These are phyloP conservation scores for Fraxinus baroniana DNA, from an alignment of 305 asterid species.

Conservation along the genomic window DNA sequence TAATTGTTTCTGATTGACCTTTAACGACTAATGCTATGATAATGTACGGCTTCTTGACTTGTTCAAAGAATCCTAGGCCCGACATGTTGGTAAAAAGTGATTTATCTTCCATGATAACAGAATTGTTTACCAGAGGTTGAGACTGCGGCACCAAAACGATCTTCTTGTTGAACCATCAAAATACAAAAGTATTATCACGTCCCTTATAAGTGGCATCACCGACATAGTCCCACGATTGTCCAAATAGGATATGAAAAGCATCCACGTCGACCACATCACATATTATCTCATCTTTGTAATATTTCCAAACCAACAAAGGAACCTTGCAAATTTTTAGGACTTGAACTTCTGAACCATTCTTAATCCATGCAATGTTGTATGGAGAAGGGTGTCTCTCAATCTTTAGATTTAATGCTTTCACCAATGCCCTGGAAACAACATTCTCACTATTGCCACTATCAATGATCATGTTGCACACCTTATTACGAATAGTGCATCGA, in stretches of 20 bases:
- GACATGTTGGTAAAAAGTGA: neutral
- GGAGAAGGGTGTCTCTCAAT: neutral
- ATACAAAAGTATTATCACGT: neutral
- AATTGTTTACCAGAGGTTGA: neutral
- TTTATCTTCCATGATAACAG: neutral
- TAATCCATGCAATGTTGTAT: neutral
- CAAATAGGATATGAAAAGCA: neutral
- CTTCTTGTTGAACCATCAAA: neutral
- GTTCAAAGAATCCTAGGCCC: neutral
- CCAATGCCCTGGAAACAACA: neutral
- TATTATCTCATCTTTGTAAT: neutral
- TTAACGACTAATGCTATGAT: neutral
- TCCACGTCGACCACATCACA: neutral
- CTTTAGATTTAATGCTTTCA: neutral
- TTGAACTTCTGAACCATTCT: neutral
- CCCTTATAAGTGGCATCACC: neutral
- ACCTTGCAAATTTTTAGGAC: neutral
- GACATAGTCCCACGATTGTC: neutral
- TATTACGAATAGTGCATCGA: neutral
- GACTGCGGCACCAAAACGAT: neutral
- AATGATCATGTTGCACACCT: neutral
- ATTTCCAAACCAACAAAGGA: neutral
- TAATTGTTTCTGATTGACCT: neutral
- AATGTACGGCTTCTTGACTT: neutral
- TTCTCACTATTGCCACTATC: neutral